These are phyloP conservation scores for Sporothrix inflata DNA, from an alignment of 2,329 filamentous ascomycete species.

Conservation along the genomic window DNA sequence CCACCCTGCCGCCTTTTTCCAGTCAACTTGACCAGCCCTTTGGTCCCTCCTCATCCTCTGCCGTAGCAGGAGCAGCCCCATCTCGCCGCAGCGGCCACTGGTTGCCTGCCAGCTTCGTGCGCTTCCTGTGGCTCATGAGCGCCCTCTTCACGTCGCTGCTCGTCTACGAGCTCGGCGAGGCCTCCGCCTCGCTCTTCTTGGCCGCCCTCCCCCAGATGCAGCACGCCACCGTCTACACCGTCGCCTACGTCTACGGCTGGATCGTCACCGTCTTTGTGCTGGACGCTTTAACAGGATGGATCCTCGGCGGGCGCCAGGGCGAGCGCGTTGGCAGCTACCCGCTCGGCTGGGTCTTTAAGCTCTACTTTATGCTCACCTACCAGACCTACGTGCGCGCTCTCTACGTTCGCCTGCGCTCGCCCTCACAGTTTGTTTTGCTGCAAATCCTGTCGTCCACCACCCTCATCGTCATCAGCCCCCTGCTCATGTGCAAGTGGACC, in stretches of 20 bases:
- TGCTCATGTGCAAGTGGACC: slow-evolving; percentile 64
- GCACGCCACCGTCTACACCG: slow-evolving; percentile 67
- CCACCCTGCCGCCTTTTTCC: neutral
- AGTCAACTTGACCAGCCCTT: neutral
- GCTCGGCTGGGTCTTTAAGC: slow-evolving; percentile 71
- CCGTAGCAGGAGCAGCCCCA: neutral
- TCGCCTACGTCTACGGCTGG: slow-evolving; percentile 73
- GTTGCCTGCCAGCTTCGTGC: slow-evolving; percentile 68
- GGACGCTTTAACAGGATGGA: slow-evolving; percentile 68
- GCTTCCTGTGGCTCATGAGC: slow-evolving; percentile 71
- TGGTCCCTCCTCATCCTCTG: slow-evolving; percentile 40
- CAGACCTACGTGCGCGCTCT: slow-evolving; percentile 71
- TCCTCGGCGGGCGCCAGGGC: slow-evolving; percentile 66
- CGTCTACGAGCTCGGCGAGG: slow-evolving; percentile 68
- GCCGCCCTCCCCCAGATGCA: slow-evolving; percentile 57
- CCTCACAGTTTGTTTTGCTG: slow-evolving; percentile 66
- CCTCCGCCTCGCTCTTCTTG: slow-evolving; percentile 70
- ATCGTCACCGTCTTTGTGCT: slow-evolving; percentile 67
- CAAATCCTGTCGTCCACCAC: slow-evolving; percentile 66
- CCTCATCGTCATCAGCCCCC: slow-evolving; percentile 65
- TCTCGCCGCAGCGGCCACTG: slow-evolving; percentile 49
- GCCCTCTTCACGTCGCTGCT: slow-evolving; percentile 65
- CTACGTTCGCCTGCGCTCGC: slow-evolving; percentile 68
- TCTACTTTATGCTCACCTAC: slow-evolving; percentile 71
- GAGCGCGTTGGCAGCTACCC: slow-evolving; percentile 71